A percentile compares a stretch with the other conserved stretches of the same genome.
phyloP scores from a whole-genome alignment of 2,329 filamentous ascomycete genomes.

The Coniella lustricola region DNA sequence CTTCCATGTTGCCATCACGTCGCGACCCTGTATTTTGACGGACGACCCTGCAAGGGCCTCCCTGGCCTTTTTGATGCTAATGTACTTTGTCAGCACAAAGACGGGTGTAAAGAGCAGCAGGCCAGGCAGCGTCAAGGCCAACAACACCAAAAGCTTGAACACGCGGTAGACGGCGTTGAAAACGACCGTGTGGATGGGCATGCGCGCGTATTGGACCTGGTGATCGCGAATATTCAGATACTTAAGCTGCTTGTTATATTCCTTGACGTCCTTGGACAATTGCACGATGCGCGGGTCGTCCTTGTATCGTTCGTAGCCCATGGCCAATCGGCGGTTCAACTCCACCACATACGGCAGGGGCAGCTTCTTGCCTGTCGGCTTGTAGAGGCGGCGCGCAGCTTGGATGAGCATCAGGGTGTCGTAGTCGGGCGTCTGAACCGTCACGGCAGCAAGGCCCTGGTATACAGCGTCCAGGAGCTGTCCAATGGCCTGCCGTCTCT shows the following conservation, averaged over 20 bases:
- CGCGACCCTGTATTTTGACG: conserved; percentile 80
- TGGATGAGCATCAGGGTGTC: conserved; percentile 97
- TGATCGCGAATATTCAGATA: conserved; percentile 87
- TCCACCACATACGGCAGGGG: conserved; percentile 90
- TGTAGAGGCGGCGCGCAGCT: conserved; percentile 87
- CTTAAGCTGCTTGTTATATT: conserved; percentile 81
- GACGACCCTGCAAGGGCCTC: conserved; percentile 78
- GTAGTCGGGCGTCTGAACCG: conserved; percentile 87
- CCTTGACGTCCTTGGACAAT: conserved; percentile 66
- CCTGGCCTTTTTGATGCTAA: conserved; percentile 73
- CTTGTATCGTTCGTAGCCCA: conserved; percentile 89
- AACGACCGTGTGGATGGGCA: conserved; percentile 70
- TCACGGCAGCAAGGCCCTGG: conserved; percentile 77
- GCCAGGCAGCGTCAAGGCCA: conserved; percentile 77
- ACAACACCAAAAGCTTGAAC: conserved; percentile 67
- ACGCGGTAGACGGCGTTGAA: conserved; percentile 73
- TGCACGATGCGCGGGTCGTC: conserved; percentile 76
- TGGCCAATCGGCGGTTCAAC: conserved; percentile 81
- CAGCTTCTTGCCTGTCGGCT: conserved; percentile 87
- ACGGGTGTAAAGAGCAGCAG: conserved; percentile 82
- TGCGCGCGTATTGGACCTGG: conserved; percentile 85
- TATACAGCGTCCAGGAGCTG: conserved; percentile 81
- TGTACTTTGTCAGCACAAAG: conserved; percentile 75
- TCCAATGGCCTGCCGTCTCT: conserved; percentile 80
- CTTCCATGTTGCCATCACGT: conserved; percentile 94